Base-by-base conservation (phyloP, 2,329 filamentous ascomycete species). In the Dryadomyces quercivorus region DNA sequence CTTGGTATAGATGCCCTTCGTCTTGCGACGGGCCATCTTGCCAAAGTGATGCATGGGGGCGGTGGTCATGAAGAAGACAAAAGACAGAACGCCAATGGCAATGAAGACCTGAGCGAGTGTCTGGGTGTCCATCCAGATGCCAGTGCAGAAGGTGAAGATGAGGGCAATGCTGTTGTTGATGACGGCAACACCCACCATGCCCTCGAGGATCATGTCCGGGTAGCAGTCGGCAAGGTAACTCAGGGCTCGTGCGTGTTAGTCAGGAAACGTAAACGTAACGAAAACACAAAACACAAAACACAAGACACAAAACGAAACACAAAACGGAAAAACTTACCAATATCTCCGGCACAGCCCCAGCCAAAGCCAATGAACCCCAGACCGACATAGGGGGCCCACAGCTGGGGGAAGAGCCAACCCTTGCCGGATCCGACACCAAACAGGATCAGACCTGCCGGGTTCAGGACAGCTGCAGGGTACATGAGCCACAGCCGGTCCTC, bases 121-220 rank as follows among this genome's bases (percentile, higher is more conserved):
- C 16, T 53, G 36, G 13, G 9, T 15, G 16, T 53, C 52, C 45
- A 53, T 31, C 52, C 52, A 53, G 46, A 53, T 53, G 45, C 52
- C 20, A 9, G 52, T 20, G 46, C 45, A 49, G 9, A 53, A 53
- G 10, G 52, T 53, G 20, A 53, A 53, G 21, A 53, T 50, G 5
- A 53, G 46, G 22, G 52, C 52, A n/a, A 53, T 53, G 20, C 52
- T 53, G 46, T 53, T 53, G 52, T 53, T 53, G 38, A 53, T 53
- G 10, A 53, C 52, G 36, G 52, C 52, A 16, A 53, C 52, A 21
- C 52, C 52, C 5, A 53, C 52, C 52, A 53, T 53, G 10, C 52
- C 52, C 18, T 53, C 52, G 21, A 53, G 46, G 26, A 53, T 53
- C 52, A 53, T 53, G 18, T 53, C 52, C 20, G 52, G 52, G 26